These are phyloP conservation scores for Asterochloris erici DNA, from an alignment of 139 green algal species.

Conservation along the genomic window DNA sequence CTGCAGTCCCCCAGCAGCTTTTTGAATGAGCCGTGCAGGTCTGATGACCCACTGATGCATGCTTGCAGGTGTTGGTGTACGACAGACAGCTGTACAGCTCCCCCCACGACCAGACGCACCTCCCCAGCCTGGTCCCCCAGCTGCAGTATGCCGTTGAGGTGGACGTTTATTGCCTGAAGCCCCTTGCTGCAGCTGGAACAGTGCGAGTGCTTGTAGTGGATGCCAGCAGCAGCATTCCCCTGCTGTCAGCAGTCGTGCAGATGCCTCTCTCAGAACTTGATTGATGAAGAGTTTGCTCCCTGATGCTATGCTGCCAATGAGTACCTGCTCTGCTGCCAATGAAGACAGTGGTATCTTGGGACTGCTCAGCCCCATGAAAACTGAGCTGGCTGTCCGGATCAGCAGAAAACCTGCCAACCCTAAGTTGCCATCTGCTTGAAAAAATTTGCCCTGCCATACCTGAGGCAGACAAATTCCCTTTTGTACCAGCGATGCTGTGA, in stretches of 20 bases:
- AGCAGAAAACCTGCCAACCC: no score
- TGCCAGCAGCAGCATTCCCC: conserved; percentile 33
- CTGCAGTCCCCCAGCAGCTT: no score
- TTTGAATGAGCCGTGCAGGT: background rate
- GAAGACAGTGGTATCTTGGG: no score
- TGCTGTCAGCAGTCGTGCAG: conserved; percentile 48
- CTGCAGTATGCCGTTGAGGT: conserved; percentile 35
- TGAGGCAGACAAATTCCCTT: no score
- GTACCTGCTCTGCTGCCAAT: no score
- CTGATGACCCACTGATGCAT: background rate
- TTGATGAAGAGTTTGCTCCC: conserved; percentile 10
- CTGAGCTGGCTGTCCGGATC: no score
- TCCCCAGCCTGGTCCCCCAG: conserved; percentile 35
- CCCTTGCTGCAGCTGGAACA: conserved; percentile 23
- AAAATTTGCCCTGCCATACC: no score
- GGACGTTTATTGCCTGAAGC: conserved; percentile 39
- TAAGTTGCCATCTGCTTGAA: no score
- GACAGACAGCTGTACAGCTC: conserved; percentile 36
- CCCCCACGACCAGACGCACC: conserved; percentile 22
- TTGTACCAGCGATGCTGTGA: no score
- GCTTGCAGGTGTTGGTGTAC: conserved; percentile 24
- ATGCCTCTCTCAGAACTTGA: conserved; percentile 60
- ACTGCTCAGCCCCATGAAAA: no score
- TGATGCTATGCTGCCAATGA: no score
- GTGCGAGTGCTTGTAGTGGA: conserved; percentile 44